phyloP scores from a whole-genome alignment of 2,329 filamentous ascomycete genomes.

The Fusarium ramigenum region DNA sequence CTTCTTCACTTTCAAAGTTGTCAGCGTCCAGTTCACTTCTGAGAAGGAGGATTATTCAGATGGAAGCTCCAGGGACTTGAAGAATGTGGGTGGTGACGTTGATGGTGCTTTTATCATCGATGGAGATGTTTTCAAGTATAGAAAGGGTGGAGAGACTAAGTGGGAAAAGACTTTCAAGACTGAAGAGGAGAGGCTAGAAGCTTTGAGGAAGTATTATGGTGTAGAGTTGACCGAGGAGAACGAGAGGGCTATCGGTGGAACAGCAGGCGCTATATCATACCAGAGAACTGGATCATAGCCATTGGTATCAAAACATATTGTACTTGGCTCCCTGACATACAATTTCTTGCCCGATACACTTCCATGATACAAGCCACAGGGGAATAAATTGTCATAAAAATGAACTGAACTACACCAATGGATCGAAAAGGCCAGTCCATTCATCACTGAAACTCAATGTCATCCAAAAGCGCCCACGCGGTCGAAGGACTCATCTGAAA shows the following conservation, averaged over 20 bases:
- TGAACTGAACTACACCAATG: too few relatives aligned
- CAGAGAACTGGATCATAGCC: neutral
- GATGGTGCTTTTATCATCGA: slow-evolving; percentile 19
- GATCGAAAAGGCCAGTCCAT: neutral
- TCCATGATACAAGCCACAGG: neutral
- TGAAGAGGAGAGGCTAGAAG: slow-evolving; percentile 2
- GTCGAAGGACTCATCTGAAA: slow-evolving; percentile 15
- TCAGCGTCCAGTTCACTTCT: slow-evolving; percentile 21
- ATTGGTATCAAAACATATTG: too few relatives aligned
- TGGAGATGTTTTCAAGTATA: neutral
- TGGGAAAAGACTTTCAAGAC: slow-evolving; percentile 8
- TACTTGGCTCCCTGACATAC: neutral
- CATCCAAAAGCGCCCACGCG: slow-evolving; percentile 20
- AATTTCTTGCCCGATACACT: neutral
- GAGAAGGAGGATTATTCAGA: neutral
- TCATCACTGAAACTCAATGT: slow-evolving; percentile 13
- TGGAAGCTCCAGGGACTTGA: neutral
- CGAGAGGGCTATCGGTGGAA: slow-evolving; percentile 11
- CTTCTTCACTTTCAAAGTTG: slow-evolving; percentile 25
- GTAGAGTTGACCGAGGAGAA: neutral
- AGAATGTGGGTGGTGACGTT: neutral
- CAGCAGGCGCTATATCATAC: slow-evolving; percentile 5
- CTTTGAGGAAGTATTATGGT: slow-evolving; percentile 9
- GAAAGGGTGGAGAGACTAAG: neutral
- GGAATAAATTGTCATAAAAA: accelerated